A percentile compares a stretch with the other conserved stretches of the same genome.
phyloP scores from a whole-genome alignment of 108 stramenopile species.

The Skeletonema costatum region DNA sequence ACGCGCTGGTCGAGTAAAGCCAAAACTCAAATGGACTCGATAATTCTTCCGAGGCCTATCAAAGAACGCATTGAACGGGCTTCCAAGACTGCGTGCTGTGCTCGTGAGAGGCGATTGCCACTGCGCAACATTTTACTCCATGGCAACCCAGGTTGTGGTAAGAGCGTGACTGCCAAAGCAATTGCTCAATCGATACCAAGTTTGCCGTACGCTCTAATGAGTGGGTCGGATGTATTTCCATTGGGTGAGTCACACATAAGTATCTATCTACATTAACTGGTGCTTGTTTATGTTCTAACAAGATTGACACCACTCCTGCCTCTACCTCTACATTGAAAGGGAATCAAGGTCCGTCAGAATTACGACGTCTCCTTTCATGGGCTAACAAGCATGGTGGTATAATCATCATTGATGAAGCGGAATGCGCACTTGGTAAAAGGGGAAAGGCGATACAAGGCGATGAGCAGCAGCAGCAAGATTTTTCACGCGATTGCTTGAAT shows the following conservation, averaged over 20 bases:
- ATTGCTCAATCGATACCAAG: slow-evolving; percentile 65
- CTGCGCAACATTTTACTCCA: slow-evolving; percentile 78
- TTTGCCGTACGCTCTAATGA: slow-evolving; percentile 85
- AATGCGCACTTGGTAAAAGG: slow-evolving; percentile 65
- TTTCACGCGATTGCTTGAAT: slow-evolving; percentile 55
- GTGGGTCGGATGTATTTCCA: slow-evolving; percentile 79
- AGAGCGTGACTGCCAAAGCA: slow-evolving; percentile 83
- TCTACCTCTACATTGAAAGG: slow-evolving; percentile 24
- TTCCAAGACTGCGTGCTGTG: slow-evolving; percentile 35
- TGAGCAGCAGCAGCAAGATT: slow-evolving; percentile 7
- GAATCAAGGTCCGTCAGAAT: slow-evolving; percentile 79
- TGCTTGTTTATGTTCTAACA: neutral
- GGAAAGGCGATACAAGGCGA: slow-evolving; percentile 4
- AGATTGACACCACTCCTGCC: neutral
- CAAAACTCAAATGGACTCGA: slow-evolving; percentile 8
- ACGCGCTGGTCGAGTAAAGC: slow-evolving; percentile 2
- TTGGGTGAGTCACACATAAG: slow-evolving; percentile 6
- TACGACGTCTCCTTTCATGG: slow-evolving; percentile 84
- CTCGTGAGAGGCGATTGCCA: slow-evolving; percentile 52
- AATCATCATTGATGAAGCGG: slow-evolving; percentile 91
- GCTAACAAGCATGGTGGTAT: slow-evolving; percentile 70
- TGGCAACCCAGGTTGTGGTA: slow-evolving; percentile 86
- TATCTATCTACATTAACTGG: neutral
- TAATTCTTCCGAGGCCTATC: slow-evolving; percentile 29
- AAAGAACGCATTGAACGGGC: slow-evolving; percentile 36